Evolutionary conservation across 2,329 filamentous ascomycete genomes (phyloP).

Genomic region (Dactylellina sp.): DNA sequence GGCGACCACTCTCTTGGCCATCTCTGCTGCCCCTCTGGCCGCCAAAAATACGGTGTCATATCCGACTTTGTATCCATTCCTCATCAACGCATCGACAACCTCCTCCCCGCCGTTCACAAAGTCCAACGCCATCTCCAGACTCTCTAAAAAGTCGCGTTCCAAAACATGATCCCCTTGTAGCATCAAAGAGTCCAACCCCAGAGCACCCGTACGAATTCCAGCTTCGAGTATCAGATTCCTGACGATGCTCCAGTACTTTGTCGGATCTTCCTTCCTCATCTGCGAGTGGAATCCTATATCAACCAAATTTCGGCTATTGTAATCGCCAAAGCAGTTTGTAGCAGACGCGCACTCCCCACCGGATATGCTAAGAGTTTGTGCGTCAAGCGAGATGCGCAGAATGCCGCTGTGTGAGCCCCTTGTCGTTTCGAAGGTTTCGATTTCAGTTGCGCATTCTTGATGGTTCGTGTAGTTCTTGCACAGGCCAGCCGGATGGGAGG

Average conservation of each 20-base stretch:
- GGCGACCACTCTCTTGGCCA: conserved; percentile 27
- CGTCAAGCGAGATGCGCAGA: conserved; percentile 18
- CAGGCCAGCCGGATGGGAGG: not conserved
- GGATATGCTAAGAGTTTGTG: conserved; percentile 21
- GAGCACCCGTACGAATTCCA: not conserved
- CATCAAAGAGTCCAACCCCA: conserved; percentile 10
- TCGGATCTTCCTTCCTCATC: conserved; percentile 4
- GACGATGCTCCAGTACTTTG: conserved; percentile 12
- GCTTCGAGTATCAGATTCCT: conserved; percentile 9
- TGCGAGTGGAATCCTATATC: conserved; percentile 14
- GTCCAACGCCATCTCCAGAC: conserved; percentile 11
- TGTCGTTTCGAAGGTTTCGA: not conserved
- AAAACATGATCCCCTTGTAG: conserved; percentile 19
- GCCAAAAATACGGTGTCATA: conserved; percentile 12
- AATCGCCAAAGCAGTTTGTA: conserved; percentile 3
- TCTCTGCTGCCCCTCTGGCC: conserved; percentile 16
- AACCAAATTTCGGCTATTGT: not conserved
- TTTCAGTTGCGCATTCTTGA: not conserved
- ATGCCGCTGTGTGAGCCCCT: not conserved
- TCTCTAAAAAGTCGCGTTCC: conserved; percentile 20
- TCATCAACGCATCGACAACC: conserved; percentile 1
- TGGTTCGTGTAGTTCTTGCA: conserved; percentile 16
- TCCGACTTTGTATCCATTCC: not conserved
- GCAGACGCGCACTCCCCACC: conserved; percentile 56
- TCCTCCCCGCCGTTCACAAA: conserved; percentile 12